Percentiles rank a stretch among this genome's conserved stretches.
These are phyloP conservation scores for Venturia carpophila DNA, from an alignment of 2,329 filamentous ascomycete genomes.

Conservation along the genomic window DNA sequence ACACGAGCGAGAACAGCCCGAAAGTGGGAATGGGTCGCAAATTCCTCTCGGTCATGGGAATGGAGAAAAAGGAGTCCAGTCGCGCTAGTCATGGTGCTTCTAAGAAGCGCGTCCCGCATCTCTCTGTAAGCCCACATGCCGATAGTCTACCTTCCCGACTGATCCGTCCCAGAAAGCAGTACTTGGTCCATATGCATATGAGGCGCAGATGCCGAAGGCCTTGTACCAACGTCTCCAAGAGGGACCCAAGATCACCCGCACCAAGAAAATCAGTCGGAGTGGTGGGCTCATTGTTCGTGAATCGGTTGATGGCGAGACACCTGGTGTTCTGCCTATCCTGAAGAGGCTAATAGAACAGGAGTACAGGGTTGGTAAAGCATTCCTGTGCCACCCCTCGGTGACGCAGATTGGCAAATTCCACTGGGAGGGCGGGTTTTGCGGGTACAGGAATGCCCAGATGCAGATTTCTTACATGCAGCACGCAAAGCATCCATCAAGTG, in stretches of 20 bases:
- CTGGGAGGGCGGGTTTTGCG: constrained; percentile 86
- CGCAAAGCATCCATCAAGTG: constrained; percentile 47
- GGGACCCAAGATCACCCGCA: constrained; percentile 32
- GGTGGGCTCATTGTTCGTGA: constrained; percentile 36
- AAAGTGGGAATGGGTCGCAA: constrained; percentile 14
- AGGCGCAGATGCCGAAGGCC: constrained; percentile 38
- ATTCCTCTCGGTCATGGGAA: constrained; percentile 13
- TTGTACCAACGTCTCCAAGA: constrained; percentile 35
- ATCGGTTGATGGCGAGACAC: constrained; percentile 38
- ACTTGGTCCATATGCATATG: constrained; percentile 41
- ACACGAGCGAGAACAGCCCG: background rate
- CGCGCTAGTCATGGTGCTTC: background rate
- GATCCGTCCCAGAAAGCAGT: constrained; percentile 31
- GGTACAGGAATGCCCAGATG: constrained; percentile 94
- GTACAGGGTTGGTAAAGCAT: constrained; percentile 57
- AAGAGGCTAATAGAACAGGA: constrained; percentile 51
- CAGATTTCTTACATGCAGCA: constrained; percentile 69
- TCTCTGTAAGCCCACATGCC: background rate
- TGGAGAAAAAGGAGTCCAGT: constrained; percentile 8
- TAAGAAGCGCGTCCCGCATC: background rate
- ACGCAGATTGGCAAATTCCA: constrained; percentile 72
- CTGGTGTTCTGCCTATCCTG: constrained; percentile 38
- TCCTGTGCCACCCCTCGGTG: constrained; percentile 68
- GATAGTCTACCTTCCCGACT: constrained; percentile 20
- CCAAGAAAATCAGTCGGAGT: constrained; percentile 36